Evolutionary conservation across 2,329 filamentous ascomycete genomes (phyloP).

Genomic region (Pseudogymnoascus pannorum): DNA sequence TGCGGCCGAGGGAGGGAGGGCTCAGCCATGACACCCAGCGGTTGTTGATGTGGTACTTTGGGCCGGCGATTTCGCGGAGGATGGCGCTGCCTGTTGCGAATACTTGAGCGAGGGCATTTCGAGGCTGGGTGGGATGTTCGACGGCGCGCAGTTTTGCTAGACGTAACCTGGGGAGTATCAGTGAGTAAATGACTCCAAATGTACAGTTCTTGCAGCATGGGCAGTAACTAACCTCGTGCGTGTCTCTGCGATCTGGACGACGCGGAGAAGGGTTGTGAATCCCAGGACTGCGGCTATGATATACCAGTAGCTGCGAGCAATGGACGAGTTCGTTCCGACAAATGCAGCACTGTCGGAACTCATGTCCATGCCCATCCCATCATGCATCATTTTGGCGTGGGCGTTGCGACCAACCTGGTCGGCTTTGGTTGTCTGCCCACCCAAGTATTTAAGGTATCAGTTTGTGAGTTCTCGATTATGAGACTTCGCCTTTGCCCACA

Average conservation of each 20-base stretch:
- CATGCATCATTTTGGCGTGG: conserved; percentile 15
- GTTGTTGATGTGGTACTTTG: conserved; percentile 43
- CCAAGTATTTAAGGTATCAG: not conserved
- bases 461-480: no score
- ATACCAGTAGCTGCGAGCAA: conserved; percentile 54
- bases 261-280: conserved; percentile 17
- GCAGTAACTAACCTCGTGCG: conserved; percentile 17
- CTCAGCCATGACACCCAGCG: conserved; percentile 47
- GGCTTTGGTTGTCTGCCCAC: not conserved
- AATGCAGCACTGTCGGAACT: conserved; percentile 32
- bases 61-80: conserved; percentile 48
- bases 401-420: not conserved
- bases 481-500: no score
- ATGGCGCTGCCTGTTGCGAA: conserved; percentile 55
- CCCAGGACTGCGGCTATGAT: conserved; percentile 41
- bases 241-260: conserved; percentile 19
- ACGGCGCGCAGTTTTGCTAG: conserved; percentile 27
- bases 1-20: conserved; percentile 50
- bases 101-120: conserved; percentile 37
- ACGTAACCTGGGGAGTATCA: not conserved
- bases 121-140: conserved; percentile 45
- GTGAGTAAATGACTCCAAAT: no score
- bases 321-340: conserved; percentile 39
- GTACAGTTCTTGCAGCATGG: no score
- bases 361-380: conserved; percentile 21